Percentiles rank a stretch among this genome's conserved stretches.
phyloP scores from a whole-genome alignment of 106 monocot genomes.

The Hemerocallis citrina region DNA sequence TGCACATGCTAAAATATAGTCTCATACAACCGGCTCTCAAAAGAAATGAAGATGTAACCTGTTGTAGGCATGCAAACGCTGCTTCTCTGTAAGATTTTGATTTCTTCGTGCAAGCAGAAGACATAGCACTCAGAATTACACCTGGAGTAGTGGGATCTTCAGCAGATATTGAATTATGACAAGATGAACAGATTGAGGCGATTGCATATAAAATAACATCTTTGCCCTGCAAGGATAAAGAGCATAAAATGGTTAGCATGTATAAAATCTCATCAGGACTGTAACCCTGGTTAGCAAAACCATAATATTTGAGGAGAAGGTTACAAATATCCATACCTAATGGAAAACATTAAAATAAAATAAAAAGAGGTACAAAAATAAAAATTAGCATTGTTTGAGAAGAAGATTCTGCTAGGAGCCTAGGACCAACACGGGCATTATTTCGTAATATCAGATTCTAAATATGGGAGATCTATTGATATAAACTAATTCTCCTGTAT shows the following conservation, averaged over 20 bases:
- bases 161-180: conserved; percentile 52
- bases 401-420: too few relatives aligned
- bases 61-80: conserved; percentile 69
- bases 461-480: too few relatives aligned
- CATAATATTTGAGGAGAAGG: not conserved
- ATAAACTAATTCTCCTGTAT: too few relatives aligned
- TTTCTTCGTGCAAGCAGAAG: conserved; percentile 79
- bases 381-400: too few relatives aligned
- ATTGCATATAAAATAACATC: conserved; percentile 66
- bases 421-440: too few relatives aligned
- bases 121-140: conserved; percentile 46
- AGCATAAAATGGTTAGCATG: not conserved
- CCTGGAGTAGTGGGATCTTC: conserved; percentile 41
- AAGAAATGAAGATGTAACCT: conserved; percentile 32
- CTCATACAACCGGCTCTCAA: not conserved
- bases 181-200: conserved; percentile 68
- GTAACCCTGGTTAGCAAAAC: not conserved
- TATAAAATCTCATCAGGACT: not conserved
- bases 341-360: too few relatives aligned
- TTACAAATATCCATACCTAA: not conserved
- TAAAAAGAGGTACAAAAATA: too few relatives aligned
- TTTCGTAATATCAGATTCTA: too few relatives aligned
- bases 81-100: conserved; percentile 75
- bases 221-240: conserved; percentile 61
- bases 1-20: too few relatives aligned